Evolutionary conservation across 257 asterid species (phyloP), one percentile per base, ranked within the genome.

Genomic region (Solanum chmielewskii): DNA sequence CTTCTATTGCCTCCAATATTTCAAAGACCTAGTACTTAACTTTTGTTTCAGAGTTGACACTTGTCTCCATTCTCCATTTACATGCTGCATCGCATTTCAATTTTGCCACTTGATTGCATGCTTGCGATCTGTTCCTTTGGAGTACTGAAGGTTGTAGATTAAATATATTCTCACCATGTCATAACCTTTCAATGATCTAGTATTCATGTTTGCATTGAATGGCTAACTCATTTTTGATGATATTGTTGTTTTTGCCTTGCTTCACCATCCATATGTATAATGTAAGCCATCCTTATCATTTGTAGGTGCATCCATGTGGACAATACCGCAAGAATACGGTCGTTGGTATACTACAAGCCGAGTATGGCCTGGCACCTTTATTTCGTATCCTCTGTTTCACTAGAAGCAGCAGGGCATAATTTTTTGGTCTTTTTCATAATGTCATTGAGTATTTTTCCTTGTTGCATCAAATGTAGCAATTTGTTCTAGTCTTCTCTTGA

Each of bases 221-320:
- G 85, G 69, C 27, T 11, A 3, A 49, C 85, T 81, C 31, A 11
- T 49, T 18, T 29, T 25, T 52, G 31, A 81, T 27, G 44, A 81
- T 49, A 45, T 81, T 49, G 8, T 33, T 18, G 27, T 80, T 27
- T 81, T 81, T 11, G 33, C 12, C 45, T 81, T 49, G 4, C 21
- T 49, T 81, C 85, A 11, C 29, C 31, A 81, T 49, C 59, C 85
- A 31, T 81, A 47, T 49, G 64, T 81, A 81, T 81, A 81, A 80
- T 47, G 66, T 27, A 47, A 47, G 66, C 66, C 27, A 81, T 29
- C 44, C 70, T 81, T 81, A 2, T 81, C 69, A 49, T 15, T 11
- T 20, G 21, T 49, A 96, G 99, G 99, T 97, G 86, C 99, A 97
- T 88, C 98, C 99, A 16, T 97, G 99, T 90, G 99, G 99, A 71